Conservation (phyloP, 2,329 filamentous ascomycete species). For the Arthrobotrys sinensis region DNA sequence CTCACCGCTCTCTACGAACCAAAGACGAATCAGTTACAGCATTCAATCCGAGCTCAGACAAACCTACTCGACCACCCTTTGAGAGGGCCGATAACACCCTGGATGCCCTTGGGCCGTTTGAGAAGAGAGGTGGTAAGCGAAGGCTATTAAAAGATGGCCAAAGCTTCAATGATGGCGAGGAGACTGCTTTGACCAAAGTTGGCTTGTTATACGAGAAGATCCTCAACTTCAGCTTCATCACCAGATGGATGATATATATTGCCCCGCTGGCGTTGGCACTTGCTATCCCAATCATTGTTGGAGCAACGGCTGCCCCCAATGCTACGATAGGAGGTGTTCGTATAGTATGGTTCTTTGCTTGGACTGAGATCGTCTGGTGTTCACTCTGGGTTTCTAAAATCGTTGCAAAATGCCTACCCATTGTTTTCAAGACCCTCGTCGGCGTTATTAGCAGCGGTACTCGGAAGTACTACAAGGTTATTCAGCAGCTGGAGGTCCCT, state of each 20-base stretch:
- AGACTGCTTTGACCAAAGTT: slow-evolving; percentile 76
- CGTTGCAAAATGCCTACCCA: slow-evolving; percentile 75
- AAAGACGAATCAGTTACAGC: slow-evolving; percentile 46
- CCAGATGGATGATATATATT: slow-evolving; percentile 79
- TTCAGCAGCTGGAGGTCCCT: slow-evolving; percentile 77
- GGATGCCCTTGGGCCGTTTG: slow-evolving; percentile 40
- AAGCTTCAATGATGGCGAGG: slow-evolving; percentile 68
- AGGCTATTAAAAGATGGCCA: slow-evolving; percentile 44
- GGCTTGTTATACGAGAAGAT: slow-evolving; percentile 78
- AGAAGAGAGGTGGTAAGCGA: slow-evolving; percentile 44
- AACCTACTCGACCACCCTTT: slow-evolving; percentile 32
- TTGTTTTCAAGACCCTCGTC: slow-evolving; percentile 78
- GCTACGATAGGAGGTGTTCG: slow-evolving; percentile 66
- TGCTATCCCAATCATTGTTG: slow-evolving; percentile 75
- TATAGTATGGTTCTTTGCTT: slow-evolving; percentile 75
- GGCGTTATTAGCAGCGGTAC: slow-evolving; percentile 80
- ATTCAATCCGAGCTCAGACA: slow-evolving; percentile 43
- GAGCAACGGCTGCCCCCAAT: slow-evolving; percentile 65
- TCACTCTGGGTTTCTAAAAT: slow-evolving; percentile 79
- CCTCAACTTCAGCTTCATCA: slow-evolving; percentile 76
- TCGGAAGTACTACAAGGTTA: slow-evolving; percentile 78
- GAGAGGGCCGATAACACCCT: slow-evolving; percentile 36
- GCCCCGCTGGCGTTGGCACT: slow-evolving; percentile 76
- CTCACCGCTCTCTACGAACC: slow-evolving; percentile 42
- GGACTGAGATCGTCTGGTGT: slow-evolving; percentile 77